Conservation (phyloP, 2,329 filamentous ascomycete species). For the Claviceps spartinae region DNA sequence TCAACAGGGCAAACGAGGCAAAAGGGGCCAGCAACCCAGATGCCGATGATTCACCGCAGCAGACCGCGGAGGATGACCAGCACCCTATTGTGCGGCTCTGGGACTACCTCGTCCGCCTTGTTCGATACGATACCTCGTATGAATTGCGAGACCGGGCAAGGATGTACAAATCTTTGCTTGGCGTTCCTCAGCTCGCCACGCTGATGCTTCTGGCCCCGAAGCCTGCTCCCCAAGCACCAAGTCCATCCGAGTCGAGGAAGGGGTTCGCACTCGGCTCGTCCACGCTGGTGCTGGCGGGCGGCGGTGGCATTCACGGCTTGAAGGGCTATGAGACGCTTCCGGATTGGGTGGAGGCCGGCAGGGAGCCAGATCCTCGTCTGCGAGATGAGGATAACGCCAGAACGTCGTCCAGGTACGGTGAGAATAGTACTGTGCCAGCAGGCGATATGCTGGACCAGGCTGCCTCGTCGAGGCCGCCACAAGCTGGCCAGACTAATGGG, state of each 20-base stretch:
- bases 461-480: slow-evolving; percentile 26
- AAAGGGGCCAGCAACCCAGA: slow-evolving; percentile 20
- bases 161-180: slow-evolving; percentile 73
- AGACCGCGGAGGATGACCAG: slow-evolving; percentile 12
- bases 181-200: slow-evolving; percentile 74
- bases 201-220: slow-evolving; percentile 88
- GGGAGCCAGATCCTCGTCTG: slow-evolving; percentile 64
- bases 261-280: slow-evolving; percentile 71
- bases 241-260: slow-evolving; percentile 71
- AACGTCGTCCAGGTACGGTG: slow-evolving; percentile 18
- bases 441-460: slow-evolving; percentile 47
- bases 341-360: slow-evolving; percentile 68
- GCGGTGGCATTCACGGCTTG: slow-evolving; percentile 59
- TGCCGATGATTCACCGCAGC: slow-evolving; percentile 18
- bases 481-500: slow-evolving; percentile 34
- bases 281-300: slow-evolving; percentile 69
- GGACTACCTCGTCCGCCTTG: slow-evolving; percentile 71
- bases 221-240: slow-evolving; percentile 79
- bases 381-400: slow-evolving; percentile 41
- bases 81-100: slow-evolving; percentile 69
- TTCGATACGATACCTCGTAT: slow-evolving; percentile 87
- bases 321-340: slow-evolving; percentile 69
- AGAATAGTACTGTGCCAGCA: slow-evolving; percentile 36
- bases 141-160: slow-evolving; percentile 85
- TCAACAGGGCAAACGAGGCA: slow-evolving; percentile 48